These are phyloP conservation scores for Quercus lobata DNA, from an alignment of 331 rosid species.

Conservation along the genomic window DNA sequence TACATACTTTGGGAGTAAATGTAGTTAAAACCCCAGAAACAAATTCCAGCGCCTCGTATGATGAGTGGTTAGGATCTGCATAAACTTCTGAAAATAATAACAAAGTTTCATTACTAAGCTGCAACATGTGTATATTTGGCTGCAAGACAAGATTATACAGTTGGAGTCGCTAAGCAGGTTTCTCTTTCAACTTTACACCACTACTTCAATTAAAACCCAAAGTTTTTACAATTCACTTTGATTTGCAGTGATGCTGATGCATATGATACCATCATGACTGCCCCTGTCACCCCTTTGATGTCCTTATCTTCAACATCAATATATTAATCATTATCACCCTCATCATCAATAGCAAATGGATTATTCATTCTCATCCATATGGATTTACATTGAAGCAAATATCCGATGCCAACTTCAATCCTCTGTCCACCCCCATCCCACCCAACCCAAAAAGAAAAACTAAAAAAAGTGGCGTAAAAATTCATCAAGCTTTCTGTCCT, in stretches of 20 bases:
- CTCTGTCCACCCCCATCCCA: too few species aligned
- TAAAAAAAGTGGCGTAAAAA: neutral
- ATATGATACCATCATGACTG: neutral
- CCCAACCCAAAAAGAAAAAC: neutral
- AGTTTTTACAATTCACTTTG: neutral
- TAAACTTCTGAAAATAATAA: constrained; percentile 63
- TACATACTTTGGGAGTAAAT: constrained; percentile 82
- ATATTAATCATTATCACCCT: neutral
- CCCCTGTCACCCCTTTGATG: neutral
- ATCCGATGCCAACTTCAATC: neutral
- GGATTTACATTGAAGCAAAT: neutral
- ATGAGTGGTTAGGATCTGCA: constrained; percentile 77
- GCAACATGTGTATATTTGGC: neutral
- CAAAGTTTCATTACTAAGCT: constrained; percentile 17
- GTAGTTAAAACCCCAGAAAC: constrained; percentile 73
- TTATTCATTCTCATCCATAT: neutral
- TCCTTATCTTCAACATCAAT: neutral
- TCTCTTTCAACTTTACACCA: neutral
- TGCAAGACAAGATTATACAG: neutral
- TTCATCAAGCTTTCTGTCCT: too few species aligned
- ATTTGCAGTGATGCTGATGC: neutral
- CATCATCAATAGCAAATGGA: neutral
- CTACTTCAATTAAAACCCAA: neutral
- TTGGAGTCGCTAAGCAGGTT: neutral
- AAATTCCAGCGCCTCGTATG: constrained; percentile 73